phyloP scores from a whole-genome alignment of 106 monocot genomes.

The Dioscorea dumetorum region DNA sequence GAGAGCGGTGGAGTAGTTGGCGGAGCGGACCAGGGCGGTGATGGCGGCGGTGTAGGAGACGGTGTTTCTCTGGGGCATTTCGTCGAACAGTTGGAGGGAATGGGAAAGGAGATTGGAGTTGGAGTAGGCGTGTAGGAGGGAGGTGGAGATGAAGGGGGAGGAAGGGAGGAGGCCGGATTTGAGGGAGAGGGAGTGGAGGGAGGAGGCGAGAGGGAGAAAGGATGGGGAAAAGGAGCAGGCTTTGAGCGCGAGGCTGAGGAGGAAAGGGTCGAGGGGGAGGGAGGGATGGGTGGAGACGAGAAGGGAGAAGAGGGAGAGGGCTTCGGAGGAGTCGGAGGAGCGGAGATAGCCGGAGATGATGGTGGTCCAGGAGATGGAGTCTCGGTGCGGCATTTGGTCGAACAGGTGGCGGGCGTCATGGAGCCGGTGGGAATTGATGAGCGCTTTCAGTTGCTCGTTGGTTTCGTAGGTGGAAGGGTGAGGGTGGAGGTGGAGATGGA shows the following conservation, averaged over 20 bases:
- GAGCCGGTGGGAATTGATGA: constrained; percentile 28
- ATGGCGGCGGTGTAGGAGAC: constrained; percentile 70
- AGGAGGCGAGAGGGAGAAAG: constrained; percentile 16
- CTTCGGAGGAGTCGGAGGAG: constrained; percentile 22
- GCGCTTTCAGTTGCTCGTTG: constrained; percentile 26
- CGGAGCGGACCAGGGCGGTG: constrained; percentile 49
- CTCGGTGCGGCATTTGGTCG: constrained; percentile 39
- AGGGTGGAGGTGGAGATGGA: not conserved
- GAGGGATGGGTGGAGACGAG: constrained; percentile 5
- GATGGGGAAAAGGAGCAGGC: constrained; percentile 26
- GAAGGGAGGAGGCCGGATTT: constrained; percentile 24
- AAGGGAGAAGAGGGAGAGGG: constrained; percentile 39
- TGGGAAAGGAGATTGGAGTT: constrained; percentile 6
- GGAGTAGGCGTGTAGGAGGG: constrained; percentile 60
- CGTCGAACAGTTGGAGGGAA: constrained; percentile 56
- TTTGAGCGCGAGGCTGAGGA: constrained; percentile 60
- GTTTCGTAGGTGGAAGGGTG: constrained; percentile 11
- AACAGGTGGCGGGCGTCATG: constrained; percentile 41
- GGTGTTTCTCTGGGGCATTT: constrained; percentile 53
- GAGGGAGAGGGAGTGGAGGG: constrained; percentile 44
- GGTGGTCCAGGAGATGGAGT: constrained; percentile 57
- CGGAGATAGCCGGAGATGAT: constrained; percentile 56
- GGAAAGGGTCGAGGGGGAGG: constrained; percentile 40
- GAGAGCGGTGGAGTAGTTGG: constrained; percentile 28
- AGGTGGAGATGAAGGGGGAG: constrained; percentile 52